Evolutionary conservation across 1,284 basidiomycete species (phyloP).

Genomic region (Papiliotrema fonsecae): DNA sequence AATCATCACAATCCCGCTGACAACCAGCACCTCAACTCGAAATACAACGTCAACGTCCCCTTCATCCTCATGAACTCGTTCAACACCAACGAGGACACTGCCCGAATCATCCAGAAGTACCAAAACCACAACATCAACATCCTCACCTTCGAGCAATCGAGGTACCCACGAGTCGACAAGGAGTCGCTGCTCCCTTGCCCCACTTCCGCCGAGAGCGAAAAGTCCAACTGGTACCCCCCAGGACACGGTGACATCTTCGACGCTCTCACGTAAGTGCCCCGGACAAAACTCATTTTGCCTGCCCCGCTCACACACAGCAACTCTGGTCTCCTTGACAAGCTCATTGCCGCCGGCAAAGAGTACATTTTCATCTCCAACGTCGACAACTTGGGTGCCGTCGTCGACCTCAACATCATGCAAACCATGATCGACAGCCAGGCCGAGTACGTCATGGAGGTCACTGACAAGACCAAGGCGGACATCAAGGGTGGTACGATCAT

Average conservation of each 20-base stretch:
- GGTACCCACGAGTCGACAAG: constrained; percentile 96
- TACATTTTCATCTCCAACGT: constrained; percentile 99
- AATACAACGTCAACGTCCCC: constrained; percentile 72
- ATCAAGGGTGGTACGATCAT: constrained; percentile 99
- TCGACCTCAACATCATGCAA: constrained; percentile 58
- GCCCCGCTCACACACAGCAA: constrained; percentile 57
- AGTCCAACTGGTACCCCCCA: constrained; percentile 97
- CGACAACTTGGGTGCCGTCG: constrained; percentile 97
- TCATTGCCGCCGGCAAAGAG: constrained; percentile 93
- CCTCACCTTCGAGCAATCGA: constrained; percentile 88
- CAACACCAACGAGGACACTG: constrained; percentile 97
- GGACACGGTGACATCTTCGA: constrained; percentile 82
- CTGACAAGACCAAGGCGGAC: constrained; percentile 99
- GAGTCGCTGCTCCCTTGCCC: constrained; percentile 90
- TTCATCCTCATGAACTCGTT: constrained; percentile 99
- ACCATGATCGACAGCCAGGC: constrained; percentile 84
- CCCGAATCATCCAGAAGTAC: constrained; percentile 99
- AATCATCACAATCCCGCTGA: constrained; percentile 2
- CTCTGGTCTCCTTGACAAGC: constrained; percentile 92
- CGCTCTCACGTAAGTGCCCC: constrained; percentile 38
- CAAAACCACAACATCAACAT: constrained; percentile 94
- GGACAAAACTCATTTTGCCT: neutral
- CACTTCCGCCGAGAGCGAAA: constrained; percentile 79
- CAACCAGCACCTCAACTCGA: constrained; percentile 56
- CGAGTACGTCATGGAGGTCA: constrained; percentile 98